Evolutionary conservation across 257 asterid species (phyloP), one percentile per base, ranked within the genome.

Genomic region (Solanum ossicruentum): DNA sequence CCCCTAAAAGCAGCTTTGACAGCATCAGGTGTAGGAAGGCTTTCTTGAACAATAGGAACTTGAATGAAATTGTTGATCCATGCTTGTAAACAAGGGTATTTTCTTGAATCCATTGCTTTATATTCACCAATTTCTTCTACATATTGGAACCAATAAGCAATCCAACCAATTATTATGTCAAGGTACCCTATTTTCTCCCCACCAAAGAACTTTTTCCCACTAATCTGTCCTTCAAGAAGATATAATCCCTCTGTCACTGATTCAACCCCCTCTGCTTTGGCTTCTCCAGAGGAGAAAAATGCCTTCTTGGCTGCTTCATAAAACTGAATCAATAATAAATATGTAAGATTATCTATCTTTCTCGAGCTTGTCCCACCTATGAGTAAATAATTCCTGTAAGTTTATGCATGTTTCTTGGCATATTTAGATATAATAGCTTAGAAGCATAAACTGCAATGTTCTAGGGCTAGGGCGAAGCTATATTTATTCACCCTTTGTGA

Each of bases 11-110:
- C 63, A 51, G 63, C 43, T 51, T 77, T 77, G 15, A 77, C 82
- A 51, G 3, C 58, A 18, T 39, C 20, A 20, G 54, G 66, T 17
- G 17, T 10, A 36, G 87, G 84, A 61, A 85, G 87, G 23, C 71
- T 85, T 79, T 63, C 45, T 84, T 84, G 60, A 54, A 84, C n/a
- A 49, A 78, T 12, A 17, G 80, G 80, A 47, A 49, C 32, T 78
- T 85, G 43, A 66, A 77, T 78, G 54, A 85, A 85, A 63, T 36
- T 85, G 45, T 49, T 63, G 52, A 63, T 78, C 87, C 87, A 85
- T 61, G 71, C 69, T 78, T 78, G 32, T 58, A 85, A 13, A 11
- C 5, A 45, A 47, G 87, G 80, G 28, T 61, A 61, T 39, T 51
- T 61, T 21, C 21, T 65, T 12, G 87, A 52, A 60, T 85, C 69